These are phyloP conservation scores for Hypoxylon lenormandii DNA, from an alignment of 495 filamentous ascomycete genomes.

Conservation along the genomic window DNA sequence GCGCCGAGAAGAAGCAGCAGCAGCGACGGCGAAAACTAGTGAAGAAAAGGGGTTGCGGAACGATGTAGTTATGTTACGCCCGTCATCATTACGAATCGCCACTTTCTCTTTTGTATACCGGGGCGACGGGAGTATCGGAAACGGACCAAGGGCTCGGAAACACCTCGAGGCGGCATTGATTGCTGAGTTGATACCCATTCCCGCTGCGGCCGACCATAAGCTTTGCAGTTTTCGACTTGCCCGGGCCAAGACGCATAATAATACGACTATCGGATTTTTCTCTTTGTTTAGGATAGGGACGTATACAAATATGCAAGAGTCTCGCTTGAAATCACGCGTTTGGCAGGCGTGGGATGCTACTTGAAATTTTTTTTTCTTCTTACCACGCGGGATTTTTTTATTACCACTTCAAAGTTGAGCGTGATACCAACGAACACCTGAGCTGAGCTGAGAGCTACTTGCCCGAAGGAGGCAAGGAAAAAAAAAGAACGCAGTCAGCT, in stretches of 20 bases:
- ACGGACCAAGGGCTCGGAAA: constrained; percentile 21
- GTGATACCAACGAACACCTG: constrained; percentile 24
- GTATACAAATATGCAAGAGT: constrained; percentile 40
- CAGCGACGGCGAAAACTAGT: constrained; percentile 43
- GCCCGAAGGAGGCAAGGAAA: neutral
- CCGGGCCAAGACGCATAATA: constrained; percentile 33
- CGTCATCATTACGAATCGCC: constrained; percentile 27
- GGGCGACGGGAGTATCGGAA: constrained; percentile 34
- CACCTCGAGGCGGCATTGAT: constrained; percentile 31
- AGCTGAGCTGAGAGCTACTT: neutral
- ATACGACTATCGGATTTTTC: constrained; percentile 24
- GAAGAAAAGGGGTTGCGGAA: constrained; percentile 29
- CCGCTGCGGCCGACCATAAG: constrained; percentile 32
- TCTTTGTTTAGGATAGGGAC: constrained; percentile 18
- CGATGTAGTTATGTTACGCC: constrained; percentile 31
- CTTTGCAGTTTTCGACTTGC: constrained; percentile 37
- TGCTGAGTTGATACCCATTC: constrained; percentile 44
- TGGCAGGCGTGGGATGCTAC: constrained; percentile 35
- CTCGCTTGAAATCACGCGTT: constrained; percentile 35
- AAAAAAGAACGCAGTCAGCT: constrained; percentile 22
- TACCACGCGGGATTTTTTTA: constrained; percentile 34
- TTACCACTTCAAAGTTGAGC: constrained; percentile 10
- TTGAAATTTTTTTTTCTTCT: constrained; percentile 17
- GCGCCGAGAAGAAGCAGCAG: constrained; percentile 20
- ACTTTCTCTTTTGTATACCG: constrained; percentile 35